These are phyloP conservation scores for Ogataea minuta DNA, from an alignment of 805 yeast genomes.

Conservation along the genomic window DNA sequence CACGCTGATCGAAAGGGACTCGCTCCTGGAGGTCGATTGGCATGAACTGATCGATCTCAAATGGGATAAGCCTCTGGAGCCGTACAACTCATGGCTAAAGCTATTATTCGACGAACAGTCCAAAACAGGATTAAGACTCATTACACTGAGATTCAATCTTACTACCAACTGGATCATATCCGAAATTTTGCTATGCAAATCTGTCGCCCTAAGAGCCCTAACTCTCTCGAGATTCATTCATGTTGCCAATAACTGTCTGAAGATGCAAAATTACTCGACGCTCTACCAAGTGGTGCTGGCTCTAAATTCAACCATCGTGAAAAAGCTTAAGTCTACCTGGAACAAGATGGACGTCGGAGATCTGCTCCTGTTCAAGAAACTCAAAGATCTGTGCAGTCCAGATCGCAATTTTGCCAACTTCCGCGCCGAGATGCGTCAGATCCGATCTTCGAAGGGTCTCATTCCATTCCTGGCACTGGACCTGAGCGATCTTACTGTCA, in stretches of 20 bases:
- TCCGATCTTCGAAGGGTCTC: slow-evolving; percentile 69
- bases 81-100: slow-evolving; percentile 82
- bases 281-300: slow-evolving; percentile 86
- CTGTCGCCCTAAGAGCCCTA: slow-evolving; percentile 56
- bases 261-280: slow-evolving; percentile 79
- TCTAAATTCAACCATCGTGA: slow-evolving; percentile 62
- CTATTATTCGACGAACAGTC: slow-evolving; percentile 52
- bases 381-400: slow-evolving; percentile 74
- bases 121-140: slow-evolving; percentile 71
- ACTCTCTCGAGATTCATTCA: slow-evolving; percentile 86
- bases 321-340: slow-evolving; percentile 70
- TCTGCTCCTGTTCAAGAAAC: slow-evolving; percentile 57
- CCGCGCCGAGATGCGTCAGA: slow-evolving; percentile 54
- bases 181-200: slow-evolving; percentile 71
- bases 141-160: slow-evolving; percentile 81
- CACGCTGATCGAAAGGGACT: slow-evolving; percentile 83
- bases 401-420: slow-evolving; percentile 67
- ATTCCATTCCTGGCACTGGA: slow-evolving; percentile 89
- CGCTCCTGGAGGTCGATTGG: slow-evolving; percentile 87
- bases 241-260: slow-evolving; percentile 71
- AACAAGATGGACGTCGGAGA: slow-evolving; percentile 69
- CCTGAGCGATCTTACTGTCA: slow-evolving; percentile 76
- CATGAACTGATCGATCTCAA: slow-evolving; percentile 74
- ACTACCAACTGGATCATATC: slow-evolving; percentile 91
- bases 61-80: slow-evolving; percentile 65